Base-by-base conservation (phyloP, 2,329 filamentous ascomycete species). In the Sporothrix schenckii region DNA sequence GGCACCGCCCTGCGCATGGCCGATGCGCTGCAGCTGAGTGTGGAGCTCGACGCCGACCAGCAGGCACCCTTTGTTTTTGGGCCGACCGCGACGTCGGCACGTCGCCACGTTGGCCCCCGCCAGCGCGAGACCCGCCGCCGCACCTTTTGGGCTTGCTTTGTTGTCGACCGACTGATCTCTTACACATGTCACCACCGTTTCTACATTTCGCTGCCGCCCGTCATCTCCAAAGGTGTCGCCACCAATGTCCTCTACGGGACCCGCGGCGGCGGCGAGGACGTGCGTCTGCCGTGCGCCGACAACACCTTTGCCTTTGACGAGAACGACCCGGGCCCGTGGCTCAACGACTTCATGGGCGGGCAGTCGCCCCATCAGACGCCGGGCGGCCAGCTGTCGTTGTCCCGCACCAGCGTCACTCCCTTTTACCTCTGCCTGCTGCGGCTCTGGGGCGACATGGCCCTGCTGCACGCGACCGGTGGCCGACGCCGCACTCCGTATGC, bases 1-100 rank as follows among this genome's bases (percentile, higher is more conserved):
- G 70, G 70, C 19, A 50, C 56, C n/a, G 70, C 70, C 1, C 75
- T 76, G 27, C 71, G 74, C 27, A 76, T 76, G 75, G 75, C 75
- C 4, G 71, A 76, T 41, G 74, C 75, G 16, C 74, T 76, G 72
- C 74, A 74, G 10, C 71, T 76, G 13, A 52, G 66, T n/a, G 53
- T 53, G 10, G 73, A 75, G n/a, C 61, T 66, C 14, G 44, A 66
- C 13, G 44, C 24, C 16, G 61, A 34, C 44, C 61, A 66, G 47
- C 24, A n/a, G 24, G 34, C 61, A 5, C 44, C 44, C 21, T 34
- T 49, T 4, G n/a, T 34, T 5, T 34, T 34, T 9, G 34, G 34
- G 34, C 34, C 34, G 34, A 34, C 34, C 34, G 5, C 34, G 34
- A 34, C 44, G 1, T 19, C n/a, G 2, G 24, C 34, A 2, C 56